These are phyloP conservation scores for Turritis glabra DNA, from an alignment of 345 rosid species.

Conservation along the genomic window DNA sequence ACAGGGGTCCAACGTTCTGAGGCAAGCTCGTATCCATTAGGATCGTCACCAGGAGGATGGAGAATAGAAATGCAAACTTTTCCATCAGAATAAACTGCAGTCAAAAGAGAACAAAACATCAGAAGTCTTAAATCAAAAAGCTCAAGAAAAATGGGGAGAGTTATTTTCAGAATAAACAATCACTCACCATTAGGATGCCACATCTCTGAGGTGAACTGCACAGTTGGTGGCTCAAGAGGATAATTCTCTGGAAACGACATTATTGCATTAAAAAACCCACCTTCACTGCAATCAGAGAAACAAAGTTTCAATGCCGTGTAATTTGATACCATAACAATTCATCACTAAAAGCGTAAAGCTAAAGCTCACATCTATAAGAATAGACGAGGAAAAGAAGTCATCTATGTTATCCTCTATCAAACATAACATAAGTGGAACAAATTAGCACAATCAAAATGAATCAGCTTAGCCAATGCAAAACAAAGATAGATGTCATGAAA, in stretches of 20 bases:
- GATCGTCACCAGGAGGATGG: conserved; percentile 96
- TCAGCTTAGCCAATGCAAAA: neutral
- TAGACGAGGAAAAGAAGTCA: neutral
- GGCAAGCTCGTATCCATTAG: conserved; percentile 92
- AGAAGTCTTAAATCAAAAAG: conserved; percentile 5
- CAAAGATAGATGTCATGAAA: neutral
- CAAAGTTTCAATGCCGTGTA: neutral
- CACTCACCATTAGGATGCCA: conserved; percentile 91
- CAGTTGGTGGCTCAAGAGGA: conserved; percentile 75
- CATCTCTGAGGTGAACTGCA: conserved; percentile 71
- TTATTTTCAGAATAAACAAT: neutral
- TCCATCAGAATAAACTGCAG: conserved; percentile 74
- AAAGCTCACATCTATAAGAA: neutral
- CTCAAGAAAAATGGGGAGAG: neutral
- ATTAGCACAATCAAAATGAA: neutral
- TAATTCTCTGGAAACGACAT: conserved; percentile 76
- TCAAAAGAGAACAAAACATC: conserved; percentile 8
- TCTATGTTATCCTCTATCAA: neutral
- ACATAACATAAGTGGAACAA: neutral
- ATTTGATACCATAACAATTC: conserved; percentile 1
- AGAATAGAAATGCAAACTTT: conserved; percentile 87
- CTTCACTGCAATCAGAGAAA: conserved; percentile 57
- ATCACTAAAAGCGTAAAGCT: neutral
- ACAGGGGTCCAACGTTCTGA: conserved; percentile 84
- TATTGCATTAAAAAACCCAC: conserved; percentile 79